Conservation (phyloP, 345 rosid genomes). For the Psidium friedrichsthalianum region DNA sequence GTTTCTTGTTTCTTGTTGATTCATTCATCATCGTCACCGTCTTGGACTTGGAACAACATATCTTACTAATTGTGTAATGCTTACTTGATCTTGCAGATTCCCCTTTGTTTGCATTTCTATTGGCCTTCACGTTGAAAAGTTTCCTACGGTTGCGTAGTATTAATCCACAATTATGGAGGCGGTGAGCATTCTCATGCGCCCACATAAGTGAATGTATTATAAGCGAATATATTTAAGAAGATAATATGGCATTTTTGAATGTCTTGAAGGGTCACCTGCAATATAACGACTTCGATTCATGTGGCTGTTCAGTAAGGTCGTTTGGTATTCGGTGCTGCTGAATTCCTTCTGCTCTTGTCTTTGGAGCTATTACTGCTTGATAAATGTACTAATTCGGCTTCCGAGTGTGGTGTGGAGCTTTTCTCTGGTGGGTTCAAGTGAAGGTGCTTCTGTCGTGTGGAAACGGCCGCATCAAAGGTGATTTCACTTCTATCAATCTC, state of each 20-base stretch:
- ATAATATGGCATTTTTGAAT: not conserved
- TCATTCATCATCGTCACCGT: not conserved
- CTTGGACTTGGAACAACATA: not conserved
- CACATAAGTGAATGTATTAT: not conserved
- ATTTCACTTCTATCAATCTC: not conserved
- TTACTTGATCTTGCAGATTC: slow-evolving; percentile 29
- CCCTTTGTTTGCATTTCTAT: slow-evolving; percentile 89
- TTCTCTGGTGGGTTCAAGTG: slow-evolving; percentile 62
- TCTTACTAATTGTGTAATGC: not conserved
- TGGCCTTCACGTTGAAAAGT: slow-evolving; percentile 81
- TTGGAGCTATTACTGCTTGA: not conserved
- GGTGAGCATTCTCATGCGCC: slow-evolving; percentile 31
- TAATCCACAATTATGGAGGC: slow-evolving; percentile 90
- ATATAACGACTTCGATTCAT: not conserved
- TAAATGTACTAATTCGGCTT: not conserved
- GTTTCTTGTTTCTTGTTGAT: not conserved
- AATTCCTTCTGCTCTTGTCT: not conserved
- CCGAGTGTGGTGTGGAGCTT: slow-evolving; percentile 45
- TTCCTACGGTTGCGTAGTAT: slow-evolving; percentile 78
- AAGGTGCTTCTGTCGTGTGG: slow-evolving; percentile 87
- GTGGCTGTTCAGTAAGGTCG: not conserved
- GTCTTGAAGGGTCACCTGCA: not conserved
- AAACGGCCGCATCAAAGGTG: slow-evolving; percentile 74
- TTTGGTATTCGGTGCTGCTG: not conserved
- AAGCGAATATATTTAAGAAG: not conserved